phyloP scores from a whole-genome alignment of 225 moss, liverwort and hornwort species.

The Asterella californica region DNA sequence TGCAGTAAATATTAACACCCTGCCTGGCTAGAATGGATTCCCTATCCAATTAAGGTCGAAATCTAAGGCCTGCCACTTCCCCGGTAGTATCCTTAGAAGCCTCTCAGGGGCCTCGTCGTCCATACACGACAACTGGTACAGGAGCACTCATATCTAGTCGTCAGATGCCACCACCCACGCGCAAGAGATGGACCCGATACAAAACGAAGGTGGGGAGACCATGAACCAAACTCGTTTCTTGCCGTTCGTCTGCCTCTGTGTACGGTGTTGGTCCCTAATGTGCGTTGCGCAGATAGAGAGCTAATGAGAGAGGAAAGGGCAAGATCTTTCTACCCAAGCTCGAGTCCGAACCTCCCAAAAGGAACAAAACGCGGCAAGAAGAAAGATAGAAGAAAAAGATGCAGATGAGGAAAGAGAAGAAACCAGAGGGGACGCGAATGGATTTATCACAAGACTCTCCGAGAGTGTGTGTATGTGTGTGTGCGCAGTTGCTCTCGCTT shows the following conservation, averaged over 20 bases:
- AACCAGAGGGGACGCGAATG: not conserved
- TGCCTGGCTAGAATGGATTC: not conserved
- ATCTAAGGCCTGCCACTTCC: not conserved
- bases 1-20: not conserved
- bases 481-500: not conserved
- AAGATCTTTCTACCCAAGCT: not conserved
- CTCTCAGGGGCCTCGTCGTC: slow-evolving; percentile 4
- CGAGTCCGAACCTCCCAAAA: not conserved
- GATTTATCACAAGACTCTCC: not conserved
- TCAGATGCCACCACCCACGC: slow-evolving; percentile 5
- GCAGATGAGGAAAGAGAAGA: not conserved
- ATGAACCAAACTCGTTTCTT: not conserved
- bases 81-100: not conserved
- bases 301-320: not conserved
- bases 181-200: slow-evolving; percentile 7
- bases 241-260: not conserved
- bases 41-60: slow-evolving; percentile 1
- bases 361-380: not conserved
- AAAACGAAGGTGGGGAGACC: not conserved
- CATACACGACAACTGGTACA: not conserved
- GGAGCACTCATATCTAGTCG: not conserved
- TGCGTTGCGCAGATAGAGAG: not conserved
- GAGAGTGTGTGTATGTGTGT: not conserved
- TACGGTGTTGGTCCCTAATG: not conserved
- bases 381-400: not conserved